Conservation (phyloP, 129 eudicot species). For the Tagetes patula region DNA sequence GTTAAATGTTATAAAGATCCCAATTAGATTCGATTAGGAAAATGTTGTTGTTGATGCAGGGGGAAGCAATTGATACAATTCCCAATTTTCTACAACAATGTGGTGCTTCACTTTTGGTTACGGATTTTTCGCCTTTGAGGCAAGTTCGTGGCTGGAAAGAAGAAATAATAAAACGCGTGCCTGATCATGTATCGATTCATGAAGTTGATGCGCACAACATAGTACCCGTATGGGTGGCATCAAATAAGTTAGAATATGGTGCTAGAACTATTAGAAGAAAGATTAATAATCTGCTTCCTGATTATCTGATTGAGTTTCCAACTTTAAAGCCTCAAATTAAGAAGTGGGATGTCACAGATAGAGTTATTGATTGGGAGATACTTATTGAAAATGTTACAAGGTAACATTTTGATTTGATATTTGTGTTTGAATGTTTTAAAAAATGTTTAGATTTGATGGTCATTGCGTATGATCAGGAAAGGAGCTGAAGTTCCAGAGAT, state of each 20-base stretch:
- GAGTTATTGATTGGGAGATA: slow-evolving; percentile 56
- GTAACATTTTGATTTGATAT: slow-evolving; percentile 32
- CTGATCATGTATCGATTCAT: slow-evolving; percentile 67
- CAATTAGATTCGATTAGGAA: neutral
- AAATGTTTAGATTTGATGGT: neutral
- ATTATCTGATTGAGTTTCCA: slow-evolving; percentile 79
- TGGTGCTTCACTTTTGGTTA: slow-evolving; percentile 87
- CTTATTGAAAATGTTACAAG: slow-evolving; percentile 66
- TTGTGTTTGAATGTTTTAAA: neutral
- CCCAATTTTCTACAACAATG: slow-evolving; percentile 70
- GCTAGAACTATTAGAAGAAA: slow-evolving; percentile 88
- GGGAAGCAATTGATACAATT: slow-evolving; percentile 88
- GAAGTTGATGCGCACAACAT: slow-evolving; percentile 99
- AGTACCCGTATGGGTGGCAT: slow-evolving; percentile 90
- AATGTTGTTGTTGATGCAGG: slow-evolving; percentile 41
- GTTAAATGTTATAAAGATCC: neutral
- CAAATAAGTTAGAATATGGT: slow-evolving; percentile 81
- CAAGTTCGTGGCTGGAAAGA: slow-evolving; percentile 83
- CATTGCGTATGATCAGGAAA: slow-evolving; percentile 46
- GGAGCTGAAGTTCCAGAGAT: slow-evolving; percentile 96
- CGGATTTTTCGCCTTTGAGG: slow-evolving; percentile 88
- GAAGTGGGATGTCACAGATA: slow-evolving; percentile 48
- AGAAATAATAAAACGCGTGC: slow-evolving; percentile 54
- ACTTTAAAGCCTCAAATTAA: slow-evolving; percentile 41
- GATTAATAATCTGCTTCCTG: slow-evolving; percentile 75